Percentiles rank a stretch among this genome's conserved stretches.
These are phyloP conservation scores for Candida maltosa DNA, from an alignment of 805 yeast genomes.

Conservation along the genomic window DNA sequence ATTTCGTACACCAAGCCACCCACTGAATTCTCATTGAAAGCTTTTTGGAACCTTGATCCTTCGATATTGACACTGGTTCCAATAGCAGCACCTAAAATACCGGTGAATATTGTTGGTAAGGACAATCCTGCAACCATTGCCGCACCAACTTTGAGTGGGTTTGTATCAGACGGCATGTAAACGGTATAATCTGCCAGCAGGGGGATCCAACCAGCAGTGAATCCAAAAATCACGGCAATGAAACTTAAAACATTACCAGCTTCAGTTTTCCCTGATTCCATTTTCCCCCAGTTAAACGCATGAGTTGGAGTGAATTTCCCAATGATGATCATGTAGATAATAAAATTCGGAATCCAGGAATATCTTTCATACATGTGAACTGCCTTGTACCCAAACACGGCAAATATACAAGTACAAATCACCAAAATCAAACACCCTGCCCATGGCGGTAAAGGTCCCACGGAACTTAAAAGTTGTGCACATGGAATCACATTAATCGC, in stretches of 20 bases:
- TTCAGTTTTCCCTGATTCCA: slow-evolving; percentile 23
- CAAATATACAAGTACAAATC: slow-evolving; percentile 22
- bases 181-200: slow-evolving; percentile 33
- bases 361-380: slow-evolving; percentile 29
- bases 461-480: slow-evolving; percentile 24
- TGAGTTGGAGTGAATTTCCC: slow-evolving; percentile 24
- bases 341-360: slow-evolving; percentile 30
- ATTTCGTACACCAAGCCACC: slow-evolving; percentile 31
- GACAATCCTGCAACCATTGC: slow-evolving; percentile 26
- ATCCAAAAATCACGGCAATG: slow-evolving; percentile 28
- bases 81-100: slow-evolving; percentile 30
- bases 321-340: slow-evolving; percentile 24
- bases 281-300: slow-evolving; percentile 20
- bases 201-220: slow-evolving; percentile 31
- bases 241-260: slow-evolving; percentile 29
- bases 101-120: slow-evolving; percentile 24
- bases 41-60: slow-evolving; percentile 4
- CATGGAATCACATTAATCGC: slow-evolving; percentile 29
- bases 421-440: slow-evolving; percentile 15
- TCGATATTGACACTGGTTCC: slow-evolving; percentile 17
- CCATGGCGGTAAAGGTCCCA: slow-evolving; percentile 27
- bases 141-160: slow-evolving; percentile 23
- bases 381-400: slow-evolving; percentile 29
- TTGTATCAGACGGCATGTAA: slow-evolving; percentile 25
- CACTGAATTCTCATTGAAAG: slow-evolving; percentile 20